Evolutionary conservation across 2,329 filamentous ascomycete species (phyloP), one percentile per base, ranked within the genome.

Genomic region (Fusarium sp.): DNA sequence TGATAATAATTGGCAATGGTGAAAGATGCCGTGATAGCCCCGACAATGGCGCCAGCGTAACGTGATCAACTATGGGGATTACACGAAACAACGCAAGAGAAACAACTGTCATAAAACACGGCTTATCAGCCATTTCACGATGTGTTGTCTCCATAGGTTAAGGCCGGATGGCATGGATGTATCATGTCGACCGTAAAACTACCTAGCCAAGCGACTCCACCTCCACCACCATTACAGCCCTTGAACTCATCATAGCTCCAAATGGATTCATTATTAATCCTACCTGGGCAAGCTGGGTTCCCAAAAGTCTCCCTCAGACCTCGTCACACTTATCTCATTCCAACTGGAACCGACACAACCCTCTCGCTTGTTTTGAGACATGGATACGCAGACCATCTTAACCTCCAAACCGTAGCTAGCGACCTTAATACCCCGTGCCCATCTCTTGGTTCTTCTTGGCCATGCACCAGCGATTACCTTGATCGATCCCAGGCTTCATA

Each of bases 321-420:
- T 69, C 68, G 65, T 71, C 68, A 69, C 56, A 63, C 65, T 71
- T 71, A 65, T 71, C 69, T 71, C 68, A 69, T 69, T 56, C 33
- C 53, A 50, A 53, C 31, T 58, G 11, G 44, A 57, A 64, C 49
- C 49, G 55, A 46, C 52, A 58, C 51, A 54, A 69, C 52, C 43
- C 13, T 65, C 33, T 57, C 52, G 45, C 46, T 54, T 62, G 54
- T 47, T 57, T 22, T 44, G 58, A 58, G 69, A 69, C 56, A 71
- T 65, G 49, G 34, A 51, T 26, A 49, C 46, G 21, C 59, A 43
- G 46, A 46, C 45, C 28, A 22, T 39, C 51, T 44, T 45, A 26
- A 28, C 13, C 17, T 38, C 21, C 33, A 26, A 38, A 40, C 40
- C 33, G 33, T 34, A 21, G 38, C 22, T 36, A 24, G 24, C 15